phyloP scores from a whole-genome alignment of 2,329 filamentous ascomycete species.

The Tolypocladium ovalisporum region DNA sequence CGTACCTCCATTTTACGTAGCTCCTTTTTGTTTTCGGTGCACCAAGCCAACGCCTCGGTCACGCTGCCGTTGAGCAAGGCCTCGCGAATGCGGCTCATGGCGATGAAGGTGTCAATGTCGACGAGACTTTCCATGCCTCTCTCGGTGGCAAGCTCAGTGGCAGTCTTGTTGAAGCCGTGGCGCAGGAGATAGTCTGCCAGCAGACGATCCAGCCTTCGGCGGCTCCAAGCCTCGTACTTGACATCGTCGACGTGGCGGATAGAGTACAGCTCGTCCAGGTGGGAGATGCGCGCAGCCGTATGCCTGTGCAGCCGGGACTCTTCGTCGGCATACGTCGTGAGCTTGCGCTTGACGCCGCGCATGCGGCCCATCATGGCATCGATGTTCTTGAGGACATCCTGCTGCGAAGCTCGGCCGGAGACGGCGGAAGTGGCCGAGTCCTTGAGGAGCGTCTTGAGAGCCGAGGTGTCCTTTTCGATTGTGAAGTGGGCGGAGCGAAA shows the following conservation, averaged over 20 bases:
- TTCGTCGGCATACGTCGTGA: conserved; percentile 66
- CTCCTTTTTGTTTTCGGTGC: conserved; percentile 84
- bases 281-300: conserved; percentile 63
- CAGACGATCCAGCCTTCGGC: conserved; percentile 68
- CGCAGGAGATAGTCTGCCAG: conserved; percentile 88
- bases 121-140: conserved; percentile 72
- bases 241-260: conserved; percentile 81
- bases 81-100: conserved; percentile 67
- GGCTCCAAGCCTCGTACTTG: conserved; percentile 86
- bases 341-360: conserved; percentile 80
- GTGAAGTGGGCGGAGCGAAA: conserved; percentile 76
- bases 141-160: conserved; percentile 61
- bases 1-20: conserved; percentile 75
- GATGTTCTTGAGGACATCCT: conserved; percentile 67
- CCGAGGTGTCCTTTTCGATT: conserved; percentile 60
- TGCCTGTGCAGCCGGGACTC: conserved; percentile 68
- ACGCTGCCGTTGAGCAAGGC: conserved; percentile 62
- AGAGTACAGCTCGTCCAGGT: conserved; percentile 70
- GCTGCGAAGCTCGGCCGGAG: conserved; percentile 48
- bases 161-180: conserved; percentile 70
- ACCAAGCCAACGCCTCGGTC: conserved; percentile 77
- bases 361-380: conserved; percentile 79
- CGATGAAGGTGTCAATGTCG: conserved; percentile 78
- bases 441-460: conserved; percentile 49
- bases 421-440: conserved; percentile 58